These are phyloP conservation scores for Pythium chondricola DNA, from an alignment of 352 stramenopile species.

Conservation along the genomic window DNA sequence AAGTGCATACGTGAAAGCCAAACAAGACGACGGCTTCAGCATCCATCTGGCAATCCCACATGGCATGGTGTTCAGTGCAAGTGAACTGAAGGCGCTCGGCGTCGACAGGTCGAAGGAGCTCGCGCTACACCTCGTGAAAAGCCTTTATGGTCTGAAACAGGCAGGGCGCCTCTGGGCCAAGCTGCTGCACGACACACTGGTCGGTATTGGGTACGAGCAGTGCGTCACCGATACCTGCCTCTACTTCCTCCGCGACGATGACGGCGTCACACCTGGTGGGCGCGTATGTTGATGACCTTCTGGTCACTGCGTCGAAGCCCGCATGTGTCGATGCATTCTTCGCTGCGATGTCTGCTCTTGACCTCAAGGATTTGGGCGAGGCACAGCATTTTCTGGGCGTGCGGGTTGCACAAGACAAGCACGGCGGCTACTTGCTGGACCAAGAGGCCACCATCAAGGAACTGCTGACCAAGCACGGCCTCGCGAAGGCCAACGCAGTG, in stretches of 20 bases:
- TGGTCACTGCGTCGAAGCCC: slow-evolving; percentile 13
- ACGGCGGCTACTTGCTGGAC: slow-evolving; percentile 9
- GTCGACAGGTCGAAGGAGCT: slow-evolving; percentile 6
- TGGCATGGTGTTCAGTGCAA: slow-evolving; percentile 9
- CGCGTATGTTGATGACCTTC: slow-evolving; percentile 28
- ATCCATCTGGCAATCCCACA: slow-evolving; percentile 21
- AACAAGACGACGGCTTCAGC: slow-evolving; percentile 10
- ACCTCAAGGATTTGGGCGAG: slow-evolving; percentile 24
- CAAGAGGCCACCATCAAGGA: slow-evolving; percentile 19
- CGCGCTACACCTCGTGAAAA: slow-evolving; percentile 14
- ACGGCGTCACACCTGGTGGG: slow-evolving; percentile 8
- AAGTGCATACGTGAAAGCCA: slow-evolving; percentile 28
- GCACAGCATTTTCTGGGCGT: slow-evolving; percentile 25
- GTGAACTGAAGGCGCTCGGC: slow-evolving; percentile 7
- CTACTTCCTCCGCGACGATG: slow-evolving; percentile 8
- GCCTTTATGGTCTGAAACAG: slow-evolving; percentile 28
- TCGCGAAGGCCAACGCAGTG: slow-evolving; percentile 16
- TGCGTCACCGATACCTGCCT: slow-evolving; percentile 23
- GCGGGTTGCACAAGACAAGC: slow-evolving; percentile 6
- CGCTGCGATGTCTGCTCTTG: slow-evolving; percentile 2
- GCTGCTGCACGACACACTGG: slow-evolving; percentile 14
- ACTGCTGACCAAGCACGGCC: slow-evolving; percentile 11
- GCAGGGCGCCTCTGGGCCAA: slow-evolving; percentile 24
- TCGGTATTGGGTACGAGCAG: slow-evolving; percentile 14
- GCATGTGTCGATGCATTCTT: slow-evolving; percentile 9